phyloP scores from a whole-genome alignment of 2,329 filamentous ascomycete species.

The Ophiostoma montium region DNA sequence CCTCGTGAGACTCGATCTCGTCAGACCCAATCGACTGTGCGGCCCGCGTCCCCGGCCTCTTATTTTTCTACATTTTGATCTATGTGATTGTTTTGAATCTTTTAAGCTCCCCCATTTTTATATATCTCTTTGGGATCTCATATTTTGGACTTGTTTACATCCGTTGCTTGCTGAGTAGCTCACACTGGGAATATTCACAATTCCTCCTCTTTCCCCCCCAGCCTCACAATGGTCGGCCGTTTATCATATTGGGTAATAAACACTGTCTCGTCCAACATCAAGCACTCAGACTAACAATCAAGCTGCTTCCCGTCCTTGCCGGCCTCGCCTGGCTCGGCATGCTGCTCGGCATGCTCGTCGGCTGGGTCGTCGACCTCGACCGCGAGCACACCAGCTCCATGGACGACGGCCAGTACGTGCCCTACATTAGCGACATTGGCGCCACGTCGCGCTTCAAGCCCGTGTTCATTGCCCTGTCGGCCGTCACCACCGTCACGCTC shows the following conservation, averaged over 20 bases:
- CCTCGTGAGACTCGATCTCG: too few species aligned
- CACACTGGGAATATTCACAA: too few species aligned
- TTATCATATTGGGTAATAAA: constrained; percentile 9
- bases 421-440: constrained; percentile 55
- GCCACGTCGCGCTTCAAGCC: constrained; percentile 52
- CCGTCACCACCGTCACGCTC: constrained; percentile 62
- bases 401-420: constrained; percentile 41
- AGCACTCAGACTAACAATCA: not conserved
- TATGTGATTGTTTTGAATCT: too few species aligned
- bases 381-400: constrained; percentile 47
- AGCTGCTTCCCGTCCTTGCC: constrained; percentile 49
- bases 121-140: too few species aligned
- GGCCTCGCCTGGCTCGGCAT: constrained; percentile 51
- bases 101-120: too few species aligned
- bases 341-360: constrained; percentile 54
- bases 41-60: too few species aligned
- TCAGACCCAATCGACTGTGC: too few species aligned
- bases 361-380: constrained; percentile 47
- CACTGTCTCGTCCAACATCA: not conserved
- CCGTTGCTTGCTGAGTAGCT: too few species aligned
- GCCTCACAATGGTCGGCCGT: not conserved
- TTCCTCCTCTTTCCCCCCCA: not conserved
- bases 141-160: too few species aligned
- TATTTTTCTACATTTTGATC: too few species aligned
- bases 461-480: constrained; percentile 60